A percentile compares a stretch with the other conserved stretches of the same genome.
These are phyloP conservation scores for Zygoascus hellenicus DNA, from an alignment of 1,139 yeast genomes.

Conservation along the genomic window DNA sequence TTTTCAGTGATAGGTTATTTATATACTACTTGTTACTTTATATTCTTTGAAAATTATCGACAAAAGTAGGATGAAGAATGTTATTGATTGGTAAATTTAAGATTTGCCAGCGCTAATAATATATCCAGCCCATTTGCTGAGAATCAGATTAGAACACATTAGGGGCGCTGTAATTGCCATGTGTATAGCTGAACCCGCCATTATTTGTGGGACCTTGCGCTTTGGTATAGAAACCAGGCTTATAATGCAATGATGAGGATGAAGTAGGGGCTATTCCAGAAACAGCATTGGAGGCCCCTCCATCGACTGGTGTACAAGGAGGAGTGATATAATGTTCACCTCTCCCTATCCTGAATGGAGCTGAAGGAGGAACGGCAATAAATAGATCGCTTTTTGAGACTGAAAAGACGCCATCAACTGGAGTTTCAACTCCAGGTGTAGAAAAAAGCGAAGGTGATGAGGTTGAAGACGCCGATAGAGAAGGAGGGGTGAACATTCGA, in stretches of 20 bases:
- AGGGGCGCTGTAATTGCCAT: slow-evolving; percentile 5
- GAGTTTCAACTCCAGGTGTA: slow-evolving; percentile 9
- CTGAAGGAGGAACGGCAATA: slow-evolving; percentile 12
- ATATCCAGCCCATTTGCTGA: too few species aligned
- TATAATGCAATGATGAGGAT: slow-evolving; percentile 1
- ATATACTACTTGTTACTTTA: too few species aligned
- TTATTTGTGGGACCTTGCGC: not conserved
- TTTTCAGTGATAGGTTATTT: too few species aligned
- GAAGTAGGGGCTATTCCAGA: not conserved
- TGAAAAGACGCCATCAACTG: slow-evolving; percentile 8
- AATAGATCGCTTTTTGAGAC: slow-evolving; percentile 6
- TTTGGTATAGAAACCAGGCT: not conserved
- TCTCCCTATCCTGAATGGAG: slow-evolving; percentile 15
- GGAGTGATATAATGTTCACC: slow-evolving; percentile 27
- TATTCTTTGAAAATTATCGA: too few species aligned
- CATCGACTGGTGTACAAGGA: slow-evolving; percentile 31
- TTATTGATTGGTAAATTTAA: too few species aligned
- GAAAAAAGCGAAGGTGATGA: slow-evolving; percentile 14
- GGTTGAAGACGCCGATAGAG: slow-evolving; percentile 14
- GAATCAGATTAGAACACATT: slow-evolving; percentile 2
- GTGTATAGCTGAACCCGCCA: slow-evolving; percentile 2
- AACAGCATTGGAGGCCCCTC: not conserved
- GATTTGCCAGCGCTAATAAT: too few species aligned
- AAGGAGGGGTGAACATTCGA: slow-evolving; percentile 19
- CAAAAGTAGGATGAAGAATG: too few species aligned